Percentiles rank a stretch among this genome's conserved stretches.
Evolutionary conservation across 2,329 filamentous ascomycete species (phyloP).

Genomic region (Mycocentrospora acerina): DNA sequence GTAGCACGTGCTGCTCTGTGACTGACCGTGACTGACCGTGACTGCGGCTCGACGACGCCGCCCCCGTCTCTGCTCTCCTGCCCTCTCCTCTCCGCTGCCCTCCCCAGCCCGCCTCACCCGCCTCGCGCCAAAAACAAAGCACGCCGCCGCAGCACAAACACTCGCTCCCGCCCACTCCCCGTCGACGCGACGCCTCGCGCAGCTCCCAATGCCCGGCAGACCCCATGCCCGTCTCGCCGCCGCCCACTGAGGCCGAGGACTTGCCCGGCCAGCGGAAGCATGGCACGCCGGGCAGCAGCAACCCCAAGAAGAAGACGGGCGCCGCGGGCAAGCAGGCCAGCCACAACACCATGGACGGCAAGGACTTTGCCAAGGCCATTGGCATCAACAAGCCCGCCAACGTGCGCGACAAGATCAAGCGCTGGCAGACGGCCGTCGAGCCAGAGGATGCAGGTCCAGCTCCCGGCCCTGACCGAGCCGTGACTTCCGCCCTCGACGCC

Average conservation of each 20-base stretch:
- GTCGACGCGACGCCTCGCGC: slow-evolving; percentile 13
- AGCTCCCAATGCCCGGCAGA: slow-evolving; percentile 22
- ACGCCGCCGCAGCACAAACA: slow-evolving; percentile 2
- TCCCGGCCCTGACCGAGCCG: background rate
- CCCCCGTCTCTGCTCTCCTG: too few species aligned
- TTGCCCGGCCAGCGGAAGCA: slow-evolving; percentile 24
- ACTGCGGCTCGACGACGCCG: too few species aligned
- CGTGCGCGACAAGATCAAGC: slow-evolving; percentile 73
- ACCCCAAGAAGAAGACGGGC: slow-evolving; percentile 28
- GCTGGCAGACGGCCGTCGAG: slow-evolving; percentile 81
- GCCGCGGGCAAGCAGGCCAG: slow-evolving; percentile 23
- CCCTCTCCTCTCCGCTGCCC: too few species aligned
- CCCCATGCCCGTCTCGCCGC: slow-evolving; percentile 27
- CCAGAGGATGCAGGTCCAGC: slow-evolving; percentile 47
- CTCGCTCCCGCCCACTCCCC: slow-evolving; percentile 3
- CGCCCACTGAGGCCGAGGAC: slow-evolving; percentile 22
- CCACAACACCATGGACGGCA: slow-evolving; percentile 32
- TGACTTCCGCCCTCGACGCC: too few species aligned
- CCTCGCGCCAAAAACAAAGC: slow-evolving; percentile 7
- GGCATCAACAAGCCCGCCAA: slow-evolving; percentile 48
- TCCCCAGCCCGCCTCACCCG: too few species aligned
- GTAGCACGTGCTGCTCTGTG: slow-evolving; percentile 7
- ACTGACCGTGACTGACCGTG: too few species aligned
- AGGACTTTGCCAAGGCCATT: slow-evolving; percentile 44
- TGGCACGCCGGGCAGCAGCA: slow-evolving; percentile 35